A percentile compares a stretch with the other conserved stretches of the same genome.
Conservation (phyloP, 495 filamentous ascomycete species). For the Hyaloscypha variabilis region DNA sequence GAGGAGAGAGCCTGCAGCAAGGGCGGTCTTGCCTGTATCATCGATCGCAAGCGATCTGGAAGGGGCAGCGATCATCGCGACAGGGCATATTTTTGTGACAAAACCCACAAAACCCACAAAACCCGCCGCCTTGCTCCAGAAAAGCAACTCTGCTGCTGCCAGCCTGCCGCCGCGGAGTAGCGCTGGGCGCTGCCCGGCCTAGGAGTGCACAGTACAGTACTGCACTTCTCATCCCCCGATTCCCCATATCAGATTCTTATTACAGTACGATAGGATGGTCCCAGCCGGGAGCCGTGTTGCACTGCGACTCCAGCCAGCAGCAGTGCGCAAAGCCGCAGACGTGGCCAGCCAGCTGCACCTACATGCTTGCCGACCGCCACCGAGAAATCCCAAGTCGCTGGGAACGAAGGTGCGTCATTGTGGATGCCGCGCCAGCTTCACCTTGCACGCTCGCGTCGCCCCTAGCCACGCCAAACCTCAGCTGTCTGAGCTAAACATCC, state of each 20-base stretch:
- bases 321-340: neutral
- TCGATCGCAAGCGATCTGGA: neutral
- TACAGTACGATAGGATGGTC: too few species aligned
- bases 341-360: neutral
- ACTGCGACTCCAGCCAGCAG: neutral
- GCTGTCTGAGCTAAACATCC: neutral
- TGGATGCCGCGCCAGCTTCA: neutral
- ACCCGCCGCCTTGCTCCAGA: neutral
- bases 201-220: too few species aligned
- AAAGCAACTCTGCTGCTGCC: neutral
- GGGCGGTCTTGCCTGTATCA: neutral
- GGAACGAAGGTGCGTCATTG: neutral
- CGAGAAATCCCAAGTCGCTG: neutral
- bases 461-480: neutral
- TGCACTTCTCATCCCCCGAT: too few species aligned
- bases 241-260: too few species aligned
- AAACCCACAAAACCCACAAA: too few species aligned
- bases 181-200: too few species aligned
- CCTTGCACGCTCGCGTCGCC: neutral
- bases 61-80: neutral
- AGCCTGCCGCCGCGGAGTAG: too few species aligned
- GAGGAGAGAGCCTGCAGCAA: neutral
- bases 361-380: constrained; percentile 1
- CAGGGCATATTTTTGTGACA: neutral
- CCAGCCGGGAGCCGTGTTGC: too few species aligned